phyloP scores from a whole-genome alignment of 306 rosid species.

The Lagenaria siceraria region DNA sequence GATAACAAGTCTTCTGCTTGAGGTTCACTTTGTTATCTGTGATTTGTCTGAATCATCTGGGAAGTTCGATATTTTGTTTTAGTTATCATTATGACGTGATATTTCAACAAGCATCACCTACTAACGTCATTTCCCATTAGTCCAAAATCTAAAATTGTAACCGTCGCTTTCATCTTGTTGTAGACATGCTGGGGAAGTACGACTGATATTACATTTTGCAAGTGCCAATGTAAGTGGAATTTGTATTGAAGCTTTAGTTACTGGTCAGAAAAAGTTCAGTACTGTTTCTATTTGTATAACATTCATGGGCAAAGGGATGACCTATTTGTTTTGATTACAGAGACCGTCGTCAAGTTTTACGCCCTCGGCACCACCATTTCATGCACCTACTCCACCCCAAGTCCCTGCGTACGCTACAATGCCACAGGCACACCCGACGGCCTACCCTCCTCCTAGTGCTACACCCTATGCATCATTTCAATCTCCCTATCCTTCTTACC shows the following conservation, averaged over 20 bases:
- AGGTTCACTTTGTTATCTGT: neutral
- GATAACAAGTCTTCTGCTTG: neutral
- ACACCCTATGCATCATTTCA: constrained; percentile 27
- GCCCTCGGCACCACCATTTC: constrained; percentile 50
- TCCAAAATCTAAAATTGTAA: neutral
- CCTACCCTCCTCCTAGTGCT: constrained; percentile 14
- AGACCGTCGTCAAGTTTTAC: constrained; percentile 20
- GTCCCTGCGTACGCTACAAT: constrained; percentile 18
- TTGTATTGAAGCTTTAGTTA: neutral
- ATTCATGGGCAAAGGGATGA: neutral
- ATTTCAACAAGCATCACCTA: neutral
- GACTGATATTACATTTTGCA: constrained; percentile 26
- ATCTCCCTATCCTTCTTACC: constrained; percentile 16
- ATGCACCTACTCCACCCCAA: constrained; percentile 15
- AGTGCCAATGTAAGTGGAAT: constrained; percentile 26
- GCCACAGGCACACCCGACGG: constrained; percentile 4
- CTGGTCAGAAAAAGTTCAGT: neutral
- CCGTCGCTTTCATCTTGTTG: neutral
- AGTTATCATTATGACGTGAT: neutral
- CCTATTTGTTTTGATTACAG: constrained; percentile 15
- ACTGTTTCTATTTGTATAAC: neutral
- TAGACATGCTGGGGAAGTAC: constrained; percentile 45
- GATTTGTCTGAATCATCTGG: neutral
- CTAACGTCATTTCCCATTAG: neutral
- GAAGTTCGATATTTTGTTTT: neutral